Percentiles rank a stretch among this genome's conserved stretches.
Evolutionary conservation across 768 basidiomycete species (phyloP).

Genomic region (Rhizopogon roseolus): DNA sequence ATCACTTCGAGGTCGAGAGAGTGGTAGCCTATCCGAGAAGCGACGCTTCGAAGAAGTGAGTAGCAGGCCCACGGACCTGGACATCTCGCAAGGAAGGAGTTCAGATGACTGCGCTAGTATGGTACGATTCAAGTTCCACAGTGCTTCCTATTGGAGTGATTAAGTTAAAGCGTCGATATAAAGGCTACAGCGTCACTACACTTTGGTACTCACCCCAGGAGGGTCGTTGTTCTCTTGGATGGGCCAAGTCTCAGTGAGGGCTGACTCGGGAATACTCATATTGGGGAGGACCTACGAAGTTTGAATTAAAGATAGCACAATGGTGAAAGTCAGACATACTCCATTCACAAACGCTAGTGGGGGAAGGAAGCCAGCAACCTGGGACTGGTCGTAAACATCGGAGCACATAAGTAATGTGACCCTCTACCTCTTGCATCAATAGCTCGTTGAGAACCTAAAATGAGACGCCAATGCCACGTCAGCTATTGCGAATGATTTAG

Average conservation of each 20-base stretch:
- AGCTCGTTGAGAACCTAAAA: neutral
- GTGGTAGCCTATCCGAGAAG: neutral
- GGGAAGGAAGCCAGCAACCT: slow-evolving; percentile 1
- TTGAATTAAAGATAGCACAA: neutral
- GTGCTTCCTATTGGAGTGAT: neutral
- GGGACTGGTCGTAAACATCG: neutral
- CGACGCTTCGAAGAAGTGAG: neutral
- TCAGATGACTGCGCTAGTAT: neutral
- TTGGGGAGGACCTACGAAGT: neutral
- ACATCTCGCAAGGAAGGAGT: neutral
- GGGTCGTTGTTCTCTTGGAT: neutral
- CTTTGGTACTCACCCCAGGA: neutral
- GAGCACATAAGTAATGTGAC: neutral
- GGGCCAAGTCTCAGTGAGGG: neutral
- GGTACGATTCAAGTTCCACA: neutral
- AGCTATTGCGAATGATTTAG: neutral
- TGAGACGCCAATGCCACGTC: neutral
- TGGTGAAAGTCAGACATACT: neutral
- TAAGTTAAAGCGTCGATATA: neutral
- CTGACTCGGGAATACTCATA: neutral
- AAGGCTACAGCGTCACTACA: too few relatives aligned
- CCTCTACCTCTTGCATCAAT: neutral
- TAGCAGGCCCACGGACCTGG: too few relatives aligned
- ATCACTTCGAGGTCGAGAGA: neutral
- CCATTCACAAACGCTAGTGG: neutral